A percentile compares a stretch with the other conserved stretches of the same genome.
Conservation (phyloP, 208 protist species). For the Wallacemonas collosoma region DNA sequence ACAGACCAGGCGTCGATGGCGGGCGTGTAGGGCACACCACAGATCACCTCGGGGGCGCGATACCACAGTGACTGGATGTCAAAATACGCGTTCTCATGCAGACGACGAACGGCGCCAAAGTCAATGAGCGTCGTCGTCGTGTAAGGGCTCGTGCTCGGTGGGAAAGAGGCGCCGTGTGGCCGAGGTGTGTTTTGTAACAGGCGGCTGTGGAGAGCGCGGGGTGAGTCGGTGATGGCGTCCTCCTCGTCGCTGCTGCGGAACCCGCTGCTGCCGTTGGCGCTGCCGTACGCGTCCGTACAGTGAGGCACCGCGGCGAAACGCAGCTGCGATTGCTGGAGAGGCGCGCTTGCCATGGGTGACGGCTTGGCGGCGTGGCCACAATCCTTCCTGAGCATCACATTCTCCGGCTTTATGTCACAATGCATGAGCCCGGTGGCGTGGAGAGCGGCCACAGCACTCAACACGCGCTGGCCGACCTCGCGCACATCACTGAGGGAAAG, state of each 20-base stretch:
- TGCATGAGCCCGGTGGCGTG: constrained; percentile 91
- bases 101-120: constrained; percentile 96
- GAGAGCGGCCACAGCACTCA: constrained; percentile 57
- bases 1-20: constrained; percentile 93
- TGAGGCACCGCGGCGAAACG: background rate
- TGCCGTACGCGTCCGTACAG: constrained; percentile 7
- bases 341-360: background rate
- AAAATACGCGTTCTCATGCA: constrained; percentile 95
- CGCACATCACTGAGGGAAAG: constrained; percentile 59
- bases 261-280: constrained; percentile 26
- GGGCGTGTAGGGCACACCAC: constrained; percentile 89
- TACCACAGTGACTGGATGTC: constrained; percentile 96
- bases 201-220: background rate
- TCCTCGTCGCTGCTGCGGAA: constrained; percentile 23
- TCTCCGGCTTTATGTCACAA: constrained; percentile 97
- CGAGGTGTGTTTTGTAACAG: background rate
- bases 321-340: background rate
- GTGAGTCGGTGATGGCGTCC: constrained; percentile 26
- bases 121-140: constrained; percentile 92
- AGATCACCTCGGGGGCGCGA: constrained; percentile 91
- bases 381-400: constrained; percentile 86
- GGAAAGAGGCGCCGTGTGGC: background rate
- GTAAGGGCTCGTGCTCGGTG: background rate
- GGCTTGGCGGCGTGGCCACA: constrained; percentile 14
- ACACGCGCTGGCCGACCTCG: constrained; percentile 48